These are phyloP conservation scores for Thermochaetoides thermophila DNA, from an alignment of 495 filamentous ascomycete species.

Conservation along the genomic window DNA sequence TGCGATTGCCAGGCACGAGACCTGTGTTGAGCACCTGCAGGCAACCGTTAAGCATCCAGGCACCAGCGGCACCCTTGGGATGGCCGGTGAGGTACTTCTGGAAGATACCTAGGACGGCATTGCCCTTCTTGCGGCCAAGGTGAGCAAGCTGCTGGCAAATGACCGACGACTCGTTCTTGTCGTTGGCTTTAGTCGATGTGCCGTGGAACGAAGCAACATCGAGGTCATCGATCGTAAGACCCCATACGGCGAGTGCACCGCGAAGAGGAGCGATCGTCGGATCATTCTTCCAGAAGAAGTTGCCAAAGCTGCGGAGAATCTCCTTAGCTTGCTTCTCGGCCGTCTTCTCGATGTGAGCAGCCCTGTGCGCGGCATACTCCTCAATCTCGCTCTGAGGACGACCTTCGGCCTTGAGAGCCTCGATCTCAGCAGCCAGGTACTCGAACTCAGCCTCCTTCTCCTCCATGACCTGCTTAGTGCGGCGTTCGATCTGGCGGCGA, in stretches of 20 bases:
- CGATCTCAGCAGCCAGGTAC: slow-evolving; percentile 80
- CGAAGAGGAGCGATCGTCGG: slow-evolving; percentile 85
- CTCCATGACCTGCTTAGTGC: slow-evolving; percentile 79
- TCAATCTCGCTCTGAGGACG: slow-evolving; percentile 51
- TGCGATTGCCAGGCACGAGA: slow-evolving; percentile 90
- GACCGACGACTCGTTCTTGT: slow-evolving; percentile 98
- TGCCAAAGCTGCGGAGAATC: slow-evolving; percentile 77
- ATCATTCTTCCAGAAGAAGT: slow-evolving; percentile 97
- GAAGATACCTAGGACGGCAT: slow-evolving; percentile 93
- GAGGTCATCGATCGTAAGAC: slow-evolving; percentile 92
- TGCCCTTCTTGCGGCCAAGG: slow-evolving; percentile 88
- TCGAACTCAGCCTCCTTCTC: slow-evolving; percentile 93
- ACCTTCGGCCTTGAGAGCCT: slow-evolving; percentile 75
- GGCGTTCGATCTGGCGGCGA: slow-evolving; percentile 81
- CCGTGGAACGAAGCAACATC: slow-evolving; percentile 95
- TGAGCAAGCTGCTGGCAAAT: slow-evolving; percentile 94
- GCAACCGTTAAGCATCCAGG: slow-evolving; percentile 99
- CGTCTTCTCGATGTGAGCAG: slow-evolving; percentile 76
- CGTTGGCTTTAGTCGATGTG: slow-evolving; percentile 94
- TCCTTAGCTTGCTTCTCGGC: slow-evolving; percentile 83
- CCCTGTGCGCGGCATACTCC: slow-evolving; percentile 76
- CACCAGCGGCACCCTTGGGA: slow-evolving; percentile 96
- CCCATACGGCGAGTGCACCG: slow-evolving; percentile 92
- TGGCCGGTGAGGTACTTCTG: slow-evolving; percentile 98
- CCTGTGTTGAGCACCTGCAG: slow-evolving; percentile 88